Base-by-base conservation (phyloP, 1,284 basidiomycete genomes). In the Ustilago bromivora region DNA sequence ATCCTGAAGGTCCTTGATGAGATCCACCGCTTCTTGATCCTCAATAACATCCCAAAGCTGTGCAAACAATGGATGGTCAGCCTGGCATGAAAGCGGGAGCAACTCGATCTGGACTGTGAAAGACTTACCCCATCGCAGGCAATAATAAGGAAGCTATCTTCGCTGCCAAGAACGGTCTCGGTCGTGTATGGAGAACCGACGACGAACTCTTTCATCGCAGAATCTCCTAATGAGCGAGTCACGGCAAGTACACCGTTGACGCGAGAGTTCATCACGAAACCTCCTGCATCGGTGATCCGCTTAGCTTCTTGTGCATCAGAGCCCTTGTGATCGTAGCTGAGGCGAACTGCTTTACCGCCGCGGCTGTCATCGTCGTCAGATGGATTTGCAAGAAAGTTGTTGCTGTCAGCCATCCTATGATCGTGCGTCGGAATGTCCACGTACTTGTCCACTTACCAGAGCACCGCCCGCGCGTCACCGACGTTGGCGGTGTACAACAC, bases 321-420 rank as follows among this genome's bases (percentile, higher is more conserved):
- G 46, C 97, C 97, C 87, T 99, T 99, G 89, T 99, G 97, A 85
- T 99, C 97, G 86, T 99, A 99, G 15, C 96, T 99, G 85, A 99
- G 88, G 43, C 97, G 90, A 2, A 99, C 91, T 1, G 95, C 97
- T 82, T 92, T 92, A 23, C 96, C 97, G 8, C 89, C 91, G 40
- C 97, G 92, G 83, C 87, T 86, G 75, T 57, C 13, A 6, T 13
- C 3, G 23, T 23, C 1, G 28, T 6, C 13, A 19, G 32, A 49
- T 23, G 1, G 36, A 40, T 92, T 23, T 96, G 96, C 9, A 89
- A 91, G 41, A 96, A 92, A 82, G 86, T 17, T 46, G n/a, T 38
- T 9, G 43, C n/a, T 46, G 43, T 46, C n/a, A 41, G 40, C 40
- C 4, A 15, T 41, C 11, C 15, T 15, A 38, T 17, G 15, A 15